Percentiles rank a stretch among this genome's conserved stretches.
These are phyloP conservation scores for Pichia kluyveri DNA, from an alignment of 805 yeast species.

Conservation along the genomic window DNA sequence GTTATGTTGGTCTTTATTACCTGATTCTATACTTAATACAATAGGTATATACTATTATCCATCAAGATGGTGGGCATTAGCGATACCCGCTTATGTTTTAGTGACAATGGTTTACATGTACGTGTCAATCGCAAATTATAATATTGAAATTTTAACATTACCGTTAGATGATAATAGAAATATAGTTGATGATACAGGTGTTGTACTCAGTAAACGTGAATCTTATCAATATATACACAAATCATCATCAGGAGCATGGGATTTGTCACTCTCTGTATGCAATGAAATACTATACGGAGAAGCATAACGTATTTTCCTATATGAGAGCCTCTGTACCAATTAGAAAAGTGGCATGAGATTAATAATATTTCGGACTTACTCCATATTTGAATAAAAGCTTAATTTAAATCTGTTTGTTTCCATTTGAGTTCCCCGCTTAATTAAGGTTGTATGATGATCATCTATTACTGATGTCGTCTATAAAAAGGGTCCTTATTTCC, in stretches of 20 bases:
- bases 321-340: no score
- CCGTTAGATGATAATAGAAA: slow-evolving; percentile 50
- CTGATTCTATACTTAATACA: slow-evolving; percentile 43
- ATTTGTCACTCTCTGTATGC: slow-evolving; percentile 65
- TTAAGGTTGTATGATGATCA: no score
- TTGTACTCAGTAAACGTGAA: slow-evolving; percentile 15
- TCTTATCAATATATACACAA: slow-evolving; percentile 35
- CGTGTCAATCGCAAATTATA: slow-evolving; percentile 60
- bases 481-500: no score
- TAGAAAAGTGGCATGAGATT: no score
- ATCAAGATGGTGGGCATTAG: slow-evolving; percentile 85
- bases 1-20: slow-evolving; percentile 68
- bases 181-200: slow-evolving; percentile 57
- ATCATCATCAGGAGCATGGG: slow-evolving; percentile 81
- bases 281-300: slow-evolving; percentile 49
- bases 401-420: no score
- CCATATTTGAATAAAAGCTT: no score
- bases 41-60: slow-evolving; percentile 72
- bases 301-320: no score
- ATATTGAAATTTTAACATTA: slow-evolving; percentile 64
- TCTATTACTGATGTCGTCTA: no score
- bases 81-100: slow-evolving; percentile 62
- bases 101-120: slow-evolving; percentile 68
- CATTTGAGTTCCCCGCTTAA: no score
- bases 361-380: no score